phyloP scores from a whole-genome alignment of 768 basidiomycete species.

The Rhizopogon rudus region DNA sequence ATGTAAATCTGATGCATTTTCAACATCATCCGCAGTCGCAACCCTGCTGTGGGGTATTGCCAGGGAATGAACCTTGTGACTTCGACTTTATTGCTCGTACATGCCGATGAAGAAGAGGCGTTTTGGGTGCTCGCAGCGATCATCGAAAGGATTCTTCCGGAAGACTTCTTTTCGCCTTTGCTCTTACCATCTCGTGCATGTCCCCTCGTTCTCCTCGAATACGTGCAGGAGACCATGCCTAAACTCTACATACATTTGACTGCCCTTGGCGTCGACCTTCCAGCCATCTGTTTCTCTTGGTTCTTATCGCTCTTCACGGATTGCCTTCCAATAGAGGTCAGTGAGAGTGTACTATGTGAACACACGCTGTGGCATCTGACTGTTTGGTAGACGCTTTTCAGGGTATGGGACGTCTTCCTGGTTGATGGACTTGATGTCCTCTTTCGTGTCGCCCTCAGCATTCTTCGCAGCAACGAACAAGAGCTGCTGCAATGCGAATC shows the following conservation, averaged over 20 bases:
- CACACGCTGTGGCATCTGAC: background rate
- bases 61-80: conserved; percentile 96
- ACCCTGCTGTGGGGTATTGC: conserved; percentile 89
- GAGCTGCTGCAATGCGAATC: conserved; percentile 84
- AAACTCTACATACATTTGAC: conserved; percentile 72
- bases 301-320: conserved; percentile 95
- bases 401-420: conserved; percentile 95
- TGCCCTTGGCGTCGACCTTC: conserved; percentile 82
- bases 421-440: conserved; percentile 90
- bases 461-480: conserved; percentile 77
- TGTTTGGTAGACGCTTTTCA: conserved; percentile 71
- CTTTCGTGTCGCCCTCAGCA: conserved; percentile 85
- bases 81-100: conserved; percentile 87
- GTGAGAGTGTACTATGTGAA: conserved; percentile 10
- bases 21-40: conserved; percentile 51
- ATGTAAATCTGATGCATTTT: background rate
- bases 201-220: conserved; percentile 85
- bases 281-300: conserved; percentile 98
- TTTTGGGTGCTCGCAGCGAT: conserved; percentile 93
- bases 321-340: conserved; percentile 90
- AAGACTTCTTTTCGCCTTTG: conserved; percentile 91
- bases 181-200: conserved; percentile 92
- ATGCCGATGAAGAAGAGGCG: conserved; percentile 94
- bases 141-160: conserved; percentile 83
- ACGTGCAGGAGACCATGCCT: conserved; percentile 73